Conservation (phyloP, 192 early-diverging fungal genomes). For the Gryganskiella cystojenkinii region DNA sequence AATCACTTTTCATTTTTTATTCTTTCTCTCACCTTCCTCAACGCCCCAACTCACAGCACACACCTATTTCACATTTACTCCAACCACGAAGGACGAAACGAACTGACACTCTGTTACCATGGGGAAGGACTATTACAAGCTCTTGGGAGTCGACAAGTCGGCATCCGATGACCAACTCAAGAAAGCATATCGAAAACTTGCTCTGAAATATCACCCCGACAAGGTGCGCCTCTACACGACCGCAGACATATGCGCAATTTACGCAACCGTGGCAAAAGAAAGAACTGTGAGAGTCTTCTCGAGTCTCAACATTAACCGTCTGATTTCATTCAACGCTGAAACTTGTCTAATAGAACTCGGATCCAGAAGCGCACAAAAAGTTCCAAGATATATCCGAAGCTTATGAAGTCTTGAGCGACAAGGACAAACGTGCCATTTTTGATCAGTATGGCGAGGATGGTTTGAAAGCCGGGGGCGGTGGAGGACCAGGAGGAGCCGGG, state of each 20-base stretch:
- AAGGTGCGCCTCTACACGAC: conserved; percentile 25
- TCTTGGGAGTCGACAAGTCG: conserved; percentile 68
- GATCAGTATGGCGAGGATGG: conserved; percentile 97
- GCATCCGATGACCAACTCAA: conserved; percentile 78
- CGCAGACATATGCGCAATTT: not conserved
- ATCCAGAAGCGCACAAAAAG: conserved; percentile 70
- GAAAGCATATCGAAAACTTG: conserved; percentile 77
- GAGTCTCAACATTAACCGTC: too few species aligned
- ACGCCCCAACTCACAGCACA: not conserved
- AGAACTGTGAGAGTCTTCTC: too few species aligned
- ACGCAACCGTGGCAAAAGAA: not conserved
- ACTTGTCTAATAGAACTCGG: conserved; percentile 18
- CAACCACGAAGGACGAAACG: conserved; percentile 6
- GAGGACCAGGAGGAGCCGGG: conserved; percentile 66
- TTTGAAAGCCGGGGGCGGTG: conserved; percentile 79
- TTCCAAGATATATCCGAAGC: conserved; percentile 99
- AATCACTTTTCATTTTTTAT: not conserved
- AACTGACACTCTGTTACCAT: conserved; percentile 4
- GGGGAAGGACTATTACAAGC: conserved; percentile 72
- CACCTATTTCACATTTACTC: not conserved
- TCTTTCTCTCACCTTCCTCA: not conserved
- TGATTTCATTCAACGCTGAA: too few species aligned
- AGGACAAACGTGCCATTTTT: conserved; percentile 93
- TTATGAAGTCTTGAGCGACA: conserved; percentile 95
- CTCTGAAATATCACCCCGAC: conserved; percentile 81